Evolutionary conservation across 495 filamentous ascomycete species (phyloP).

Genomic region (Penicillium herquei): DNA sequence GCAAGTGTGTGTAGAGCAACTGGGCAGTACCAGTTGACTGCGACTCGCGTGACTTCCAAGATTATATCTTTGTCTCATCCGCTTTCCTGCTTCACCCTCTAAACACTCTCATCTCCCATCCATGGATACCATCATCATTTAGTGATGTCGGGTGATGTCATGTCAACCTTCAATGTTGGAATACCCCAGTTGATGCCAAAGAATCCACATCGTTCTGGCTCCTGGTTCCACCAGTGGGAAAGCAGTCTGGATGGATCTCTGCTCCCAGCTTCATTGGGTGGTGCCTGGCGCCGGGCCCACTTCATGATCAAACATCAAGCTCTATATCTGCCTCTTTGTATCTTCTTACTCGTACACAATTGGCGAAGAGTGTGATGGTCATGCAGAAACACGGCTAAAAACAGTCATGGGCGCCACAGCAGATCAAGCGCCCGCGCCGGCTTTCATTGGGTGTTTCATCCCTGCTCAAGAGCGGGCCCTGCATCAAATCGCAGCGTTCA

Average conservation of each 20-base stretch:
- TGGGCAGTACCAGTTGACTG: too few relatives aligned
- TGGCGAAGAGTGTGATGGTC: too few relatives aligned
- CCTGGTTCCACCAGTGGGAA: slow-evolving; percentile 2
- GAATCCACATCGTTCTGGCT: not conserved
- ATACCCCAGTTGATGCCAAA: not conserved
- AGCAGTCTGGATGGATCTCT: not conserved
- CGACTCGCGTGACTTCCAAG: too few relatives aligned
- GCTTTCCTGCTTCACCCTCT: too few relatives aligned
- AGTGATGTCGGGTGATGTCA: not conserved
- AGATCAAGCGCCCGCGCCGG: not conserved
- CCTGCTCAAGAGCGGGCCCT: slow-evolving; percentile 13
- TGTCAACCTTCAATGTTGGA: not conserved
- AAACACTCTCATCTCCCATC: too few relatives aligned
- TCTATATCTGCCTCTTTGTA: too few relatives aligned
- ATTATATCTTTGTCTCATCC: too few relatives aligned
- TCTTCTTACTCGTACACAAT: too few relatives aligned
- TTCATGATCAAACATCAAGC: too few relatives aligned
- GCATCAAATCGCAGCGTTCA: slow-evolving; percentile 8
- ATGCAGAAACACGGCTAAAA: not conserved
- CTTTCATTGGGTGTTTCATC: slow-evolving; percentile 23
- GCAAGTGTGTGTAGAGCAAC: too few relatives aligned
- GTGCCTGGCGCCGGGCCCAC: not conserved
- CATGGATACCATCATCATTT: too few relatives aligned
- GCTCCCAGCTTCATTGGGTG: too few relatives aligned
- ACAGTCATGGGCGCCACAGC: not conserved